Conservation (phyloP, 176 grass and related monocot species). For the Secale cereale region DNA sequence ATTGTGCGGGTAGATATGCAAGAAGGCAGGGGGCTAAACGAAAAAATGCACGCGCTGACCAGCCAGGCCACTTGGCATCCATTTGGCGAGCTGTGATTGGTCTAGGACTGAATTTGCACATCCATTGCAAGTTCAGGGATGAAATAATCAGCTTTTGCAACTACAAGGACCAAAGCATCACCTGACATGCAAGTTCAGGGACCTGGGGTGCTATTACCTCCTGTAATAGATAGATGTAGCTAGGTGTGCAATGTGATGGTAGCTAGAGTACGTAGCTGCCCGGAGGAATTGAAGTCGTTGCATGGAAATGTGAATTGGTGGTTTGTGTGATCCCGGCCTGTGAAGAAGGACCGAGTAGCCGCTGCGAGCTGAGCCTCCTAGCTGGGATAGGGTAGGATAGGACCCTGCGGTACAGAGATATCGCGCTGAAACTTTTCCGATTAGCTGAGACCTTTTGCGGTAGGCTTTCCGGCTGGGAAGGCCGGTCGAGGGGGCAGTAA, state of each 20-base stretch:
- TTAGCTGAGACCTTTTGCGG: not conserved
- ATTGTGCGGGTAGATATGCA: too few relatives aligned
- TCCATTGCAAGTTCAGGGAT: too few relatives aligned
- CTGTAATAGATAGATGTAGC: too few relatives aligned
- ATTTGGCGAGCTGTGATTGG: too few relatives aligned
- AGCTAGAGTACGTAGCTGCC: not conserved
- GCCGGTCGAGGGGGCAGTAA: not conserved
- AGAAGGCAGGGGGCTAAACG: too few relatives aligned
- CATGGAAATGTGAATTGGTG: conserved; percentile 15
- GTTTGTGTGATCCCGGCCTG: not conserved
- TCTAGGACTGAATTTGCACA: too few relatives aligned
- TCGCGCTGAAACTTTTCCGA: not conserved
- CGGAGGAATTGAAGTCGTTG: conserved; percentile 5
- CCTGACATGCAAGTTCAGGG: too few relatives aligned
- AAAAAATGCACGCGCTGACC: too few relatives aligned
- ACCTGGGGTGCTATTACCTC: too few relatives aligned
- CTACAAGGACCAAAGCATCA: too few relatives aligned
- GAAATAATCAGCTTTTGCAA: too few relatives aligned
- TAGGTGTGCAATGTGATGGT: not conserved
- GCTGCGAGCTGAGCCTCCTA: not conserved
- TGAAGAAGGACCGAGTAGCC: not conserved
- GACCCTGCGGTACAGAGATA: not conserved
- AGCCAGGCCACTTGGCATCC: too few relatives aligned
- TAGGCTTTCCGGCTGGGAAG: not conserved
- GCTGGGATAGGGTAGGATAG: not conserved